phyloP scores from a whole-genome alignment of 2,329 filamentous ascomycete genomes.

The Ampelomyces quisqualis region DNA sequence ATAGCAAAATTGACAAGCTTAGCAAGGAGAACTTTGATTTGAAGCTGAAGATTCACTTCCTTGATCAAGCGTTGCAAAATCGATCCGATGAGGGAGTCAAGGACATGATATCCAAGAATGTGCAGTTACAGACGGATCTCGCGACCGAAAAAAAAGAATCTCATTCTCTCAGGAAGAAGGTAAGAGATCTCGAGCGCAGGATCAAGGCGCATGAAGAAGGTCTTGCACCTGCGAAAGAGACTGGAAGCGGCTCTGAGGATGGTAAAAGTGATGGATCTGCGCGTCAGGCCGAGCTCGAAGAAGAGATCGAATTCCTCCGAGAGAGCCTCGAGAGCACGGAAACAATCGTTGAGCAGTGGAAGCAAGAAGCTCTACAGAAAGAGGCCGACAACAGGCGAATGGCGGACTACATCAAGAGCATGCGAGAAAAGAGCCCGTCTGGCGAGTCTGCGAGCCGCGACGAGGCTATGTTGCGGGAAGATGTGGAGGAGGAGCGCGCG shows the following conservation, averaged over 20 bases:
- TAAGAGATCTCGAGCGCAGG: constrained; percentile 84
- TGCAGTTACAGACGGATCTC: constrained; percentile 88
- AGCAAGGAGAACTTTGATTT: constrained; percentile 98
- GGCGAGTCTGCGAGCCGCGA: constrained; percentile 43
- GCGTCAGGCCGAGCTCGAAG: constrained; percentile 69
- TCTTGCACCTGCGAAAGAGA: constrained; percentile 48
- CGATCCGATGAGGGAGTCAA: constrained; percentile 94
- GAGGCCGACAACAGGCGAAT: constrained; percentile 86
- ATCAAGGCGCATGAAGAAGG: constrained; percentile 61
- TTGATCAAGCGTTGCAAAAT: constrained; percentile 89
- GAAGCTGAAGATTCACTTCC: constrained; percentile 95
- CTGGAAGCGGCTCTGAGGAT: constrained; percentile 51
- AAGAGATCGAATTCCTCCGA: constrained; percentile 80
- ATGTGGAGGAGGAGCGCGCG: constrained; percentile 87
- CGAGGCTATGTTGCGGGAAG: constrained; percentile 80
- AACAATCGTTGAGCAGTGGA: constrained; percentile 77
- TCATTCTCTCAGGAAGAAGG: constrained; percentile 74
- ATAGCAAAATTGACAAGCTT: constrained; percentile 91
- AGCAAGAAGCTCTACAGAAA: constrained; percentile 72
- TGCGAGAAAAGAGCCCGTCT: constrained; percentile 51
- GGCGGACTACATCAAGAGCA: constrained; percentile 72
- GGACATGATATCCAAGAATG: constrained; percentile 97
- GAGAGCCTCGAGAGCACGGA: constrained; percentile 85
- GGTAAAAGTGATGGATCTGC: constrained; percentile 56
- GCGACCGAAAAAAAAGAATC: constrained; percentile 89